A percentile compares a stretch with the other conserved stretches of the same genome.
These are phyloP conservation scores for Flaveria trinervia DNA, from an alignment of 129 eudicot genomes.

Conservation along the genomic window DNA sequence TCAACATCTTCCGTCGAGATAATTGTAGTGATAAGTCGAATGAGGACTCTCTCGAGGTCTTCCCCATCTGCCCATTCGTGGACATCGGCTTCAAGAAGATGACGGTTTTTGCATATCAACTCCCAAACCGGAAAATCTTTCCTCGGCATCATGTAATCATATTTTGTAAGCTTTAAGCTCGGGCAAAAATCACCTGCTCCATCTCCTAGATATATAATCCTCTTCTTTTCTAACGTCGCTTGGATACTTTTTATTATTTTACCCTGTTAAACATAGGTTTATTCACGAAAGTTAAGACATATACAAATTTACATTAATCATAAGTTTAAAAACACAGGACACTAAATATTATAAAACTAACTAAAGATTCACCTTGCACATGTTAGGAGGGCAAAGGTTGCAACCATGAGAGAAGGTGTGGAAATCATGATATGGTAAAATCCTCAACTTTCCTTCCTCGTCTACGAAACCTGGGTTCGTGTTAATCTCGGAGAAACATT, in stretches of 20 bases:
- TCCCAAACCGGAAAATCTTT: slow-evolving; percentile 82
- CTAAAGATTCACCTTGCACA: slow-evolving; percentile 76
- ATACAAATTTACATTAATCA: background rate
- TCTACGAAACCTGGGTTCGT: slow-evolving; percentile 69
- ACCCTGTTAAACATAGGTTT: slow-evolving; percentile 44
- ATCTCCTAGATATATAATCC: slow-evolving; percentile 73
- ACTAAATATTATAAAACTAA: background rate
- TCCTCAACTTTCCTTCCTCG: slow-evolving; percentile 63
- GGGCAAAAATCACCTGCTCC: slow-evolving; percentile 89
- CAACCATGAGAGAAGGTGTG: slow-evolving; percentile 60
- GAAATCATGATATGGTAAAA: slow-evolving; percentile 63
- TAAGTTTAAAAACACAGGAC: background rate
- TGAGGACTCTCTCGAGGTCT: slow-evolving; percentile 48
- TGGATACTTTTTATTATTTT: slow-evolving; percentile 57
- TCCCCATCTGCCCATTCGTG: slow-evolving; percentile 69
- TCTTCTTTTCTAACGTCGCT: slow-evolving; percentile 43
- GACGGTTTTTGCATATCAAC: slow-evolving; percentile 54
- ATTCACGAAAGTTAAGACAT: too few species aligned
- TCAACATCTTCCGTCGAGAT: slow-evolving; percentile 26
- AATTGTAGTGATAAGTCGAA: slow-evolving; percentile 33
- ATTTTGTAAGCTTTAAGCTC: slow-evolving; percentile 51
- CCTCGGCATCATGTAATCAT: slow-evolving; percentile 82
- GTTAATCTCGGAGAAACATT: slow-evolving; percentile 73
- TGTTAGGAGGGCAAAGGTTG: slow-evolving; percentile 78
- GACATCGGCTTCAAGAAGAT: slow-evolving; percentile 41